Percentiles rank a stretch among this genome's conserved stretches.
phyloP scores from a whole-genome alignment of 1,284 basidiomycete species.

The Trametes sp. region DNA sequence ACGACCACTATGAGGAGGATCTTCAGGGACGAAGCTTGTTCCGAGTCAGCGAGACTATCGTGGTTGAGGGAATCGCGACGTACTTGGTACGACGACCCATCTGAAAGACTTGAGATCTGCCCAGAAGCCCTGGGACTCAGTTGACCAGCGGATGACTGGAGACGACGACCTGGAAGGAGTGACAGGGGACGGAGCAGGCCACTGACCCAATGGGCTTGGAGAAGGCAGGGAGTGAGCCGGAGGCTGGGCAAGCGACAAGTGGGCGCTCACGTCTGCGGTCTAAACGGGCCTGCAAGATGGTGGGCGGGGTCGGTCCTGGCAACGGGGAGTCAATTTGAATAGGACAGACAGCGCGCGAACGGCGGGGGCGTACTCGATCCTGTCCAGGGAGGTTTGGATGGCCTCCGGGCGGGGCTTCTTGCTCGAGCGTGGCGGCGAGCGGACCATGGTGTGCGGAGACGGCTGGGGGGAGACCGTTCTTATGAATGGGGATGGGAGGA shows the following conservation, averaged over 20 bases:
- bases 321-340: constrained; percentile 19
- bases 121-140: constrained; percentile 47
- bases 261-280: constrained; percentile 61
- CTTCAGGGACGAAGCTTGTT: constrained; percentile 71
- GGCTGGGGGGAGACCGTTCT: neutral
- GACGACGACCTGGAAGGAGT: constrained; percentile 7
- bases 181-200: constrained; percentile 19
- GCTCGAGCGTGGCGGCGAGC: constrained; percentile 9
- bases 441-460: neutral
- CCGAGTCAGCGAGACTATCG: neutral
- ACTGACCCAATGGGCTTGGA: constrained; percentile 22
- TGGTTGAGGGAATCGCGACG: neutral
- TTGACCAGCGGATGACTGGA: constrained; percentile 31
- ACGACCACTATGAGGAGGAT: constrained; percentile 78
- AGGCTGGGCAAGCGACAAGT: neutral
- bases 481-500: neutral
- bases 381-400: constrained; percentile 17
- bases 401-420: constrained; percentile 24
- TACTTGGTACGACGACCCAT: constrained; percentile 67
- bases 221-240: neutral
- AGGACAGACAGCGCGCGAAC: constrained; percentile 13
- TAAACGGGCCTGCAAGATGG: constrained; percentile 65
- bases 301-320: constrained; percentile 60
- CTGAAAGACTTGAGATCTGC: constrained; percentile 57
- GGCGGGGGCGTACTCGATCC: constrained; percentile 31